A percentile compares a stretch with the other conserved stretches of the same genome.
phyloP scores from a whole-genome alignment of 192 early-diverging fungal species.

The Podila minutissima region DNA sequence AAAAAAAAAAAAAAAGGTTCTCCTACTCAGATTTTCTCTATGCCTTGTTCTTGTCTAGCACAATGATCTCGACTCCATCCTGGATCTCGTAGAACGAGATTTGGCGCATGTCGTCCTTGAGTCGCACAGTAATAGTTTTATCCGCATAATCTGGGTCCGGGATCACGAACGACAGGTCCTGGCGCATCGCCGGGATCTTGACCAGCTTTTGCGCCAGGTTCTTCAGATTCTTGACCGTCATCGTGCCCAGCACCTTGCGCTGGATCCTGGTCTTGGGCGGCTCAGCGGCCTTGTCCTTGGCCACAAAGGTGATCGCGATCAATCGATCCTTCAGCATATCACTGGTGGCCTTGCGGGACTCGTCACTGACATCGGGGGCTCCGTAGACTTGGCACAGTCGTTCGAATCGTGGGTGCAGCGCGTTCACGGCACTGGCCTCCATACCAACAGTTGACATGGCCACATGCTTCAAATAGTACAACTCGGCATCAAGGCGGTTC shows the following conservation, averaged over 20 bases:
- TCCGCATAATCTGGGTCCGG: constrained; percentile 29
- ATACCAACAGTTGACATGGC: constrained; percentile 45
- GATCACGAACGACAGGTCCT: constrained; percentile 46
- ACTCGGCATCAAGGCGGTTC: constrained; percentile 56
- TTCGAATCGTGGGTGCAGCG: constrained; percentile 59
- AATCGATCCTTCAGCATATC: constrained; percentile 55
- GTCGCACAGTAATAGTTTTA: constrained; percentile 12
- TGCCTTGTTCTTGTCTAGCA: constrained; percentile 34
- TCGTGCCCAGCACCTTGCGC: constrained; percentile 53
- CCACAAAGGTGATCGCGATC: constrained; percentile 40
- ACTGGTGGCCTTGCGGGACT: constrained; percentile 44
- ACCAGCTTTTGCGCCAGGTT: constrained; percentile 62
- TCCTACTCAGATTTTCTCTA: no score
- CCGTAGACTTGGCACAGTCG: constrained; percentile 60
- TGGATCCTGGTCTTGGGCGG: constrained; percentile 22
- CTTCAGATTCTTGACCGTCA: constrained; percentile 60
- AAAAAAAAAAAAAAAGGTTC: no score
- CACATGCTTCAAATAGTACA: constrained; percentile 61
- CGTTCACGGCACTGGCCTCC: constrained; percentile 9
- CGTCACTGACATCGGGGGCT: constrained; percentile 41
- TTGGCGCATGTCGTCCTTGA: constrained; percentile 60
- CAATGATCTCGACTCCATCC: constrained; percentile 55
- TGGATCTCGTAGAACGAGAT: constrained; percentile 59
- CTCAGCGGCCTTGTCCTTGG: constrained; percentile 15
- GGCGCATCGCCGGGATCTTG: constrained; percentile 50